Evolutionary conservation across 2,329 filamentous ascomycete species (phyloP), one percentile per base, ranked within the genome.

Genomic region (Diaporthe batatas): DNA sequence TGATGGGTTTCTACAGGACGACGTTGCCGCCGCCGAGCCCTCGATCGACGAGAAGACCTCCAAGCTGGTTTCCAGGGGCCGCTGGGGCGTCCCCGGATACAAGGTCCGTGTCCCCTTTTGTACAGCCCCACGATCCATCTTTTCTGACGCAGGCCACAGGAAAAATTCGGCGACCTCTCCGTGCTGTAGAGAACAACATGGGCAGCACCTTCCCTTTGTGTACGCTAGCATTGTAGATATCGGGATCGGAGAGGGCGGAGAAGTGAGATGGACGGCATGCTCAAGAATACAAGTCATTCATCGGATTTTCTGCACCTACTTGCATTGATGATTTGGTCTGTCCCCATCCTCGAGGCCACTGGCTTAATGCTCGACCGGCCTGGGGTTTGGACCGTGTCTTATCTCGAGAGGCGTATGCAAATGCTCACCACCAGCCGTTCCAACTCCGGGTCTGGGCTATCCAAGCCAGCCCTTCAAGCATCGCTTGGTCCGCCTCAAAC

Each of bases 121-220:
- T 23, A 8, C 11, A 12, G 21, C 4, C 18, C 42, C n/a, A 36
- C 39, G 55, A 58, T 18, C 39, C 25, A 23, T 16, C 58, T 51
- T 55, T 78, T 74, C 88, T 93, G 83, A 92, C 83, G 72, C 76
- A 75, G 77, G 62, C 59, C 80, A 78, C 80, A 98, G 96, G 96
- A 99, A 91, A 97, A 95, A 91, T 99, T 98, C 86, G 96, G 96
- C 88, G 95, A 98, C 84, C 92, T 98, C 80, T 96, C 96, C 80
- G 87, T 97, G 80, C 89, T 98, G 84, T 99, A 98, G 91, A 90
- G 83, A 80, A 80, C 76, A 80, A 80, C 75, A 77, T 79, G 77
- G 79, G 79, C 78, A 79, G 81, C 81, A 80, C 81, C 78, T 86
- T 86, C 84, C 85, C 83, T 85, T 87, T 86, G 84, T 91, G 88